These are phyloP conservation scores for Themeda triandra DNA, from an alignment of 176 grass and related monocot genomes.

Conservation along the genomic window DNA sequence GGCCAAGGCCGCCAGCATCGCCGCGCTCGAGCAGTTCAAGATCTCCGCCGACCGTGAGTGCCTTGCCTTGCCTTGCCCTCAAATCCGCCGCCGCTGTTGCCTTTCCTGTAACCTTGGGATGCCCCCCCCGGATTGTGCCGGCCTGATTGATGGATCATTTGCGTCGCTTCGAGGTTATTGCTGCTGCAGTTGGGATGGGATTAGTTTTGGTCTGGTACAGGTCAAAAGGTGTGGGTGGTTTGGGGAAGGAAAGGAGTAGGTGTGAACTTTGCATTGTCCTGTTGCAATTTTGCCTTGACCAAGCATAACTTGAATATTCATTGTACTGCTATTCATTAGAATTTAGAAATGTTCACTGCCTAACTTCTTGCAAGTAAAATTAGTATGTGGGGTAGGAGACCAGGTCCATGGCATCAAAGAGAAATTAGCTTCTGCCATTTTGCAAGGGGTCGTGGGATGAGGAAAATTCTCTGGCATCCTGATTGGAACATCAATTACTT, in stretches of 20 bases:
- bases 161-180: background rate
- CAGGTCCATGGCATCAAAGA: background rate
- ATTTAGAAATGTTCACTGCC: background rate
- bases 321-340: background rate
- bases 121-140: background rate
- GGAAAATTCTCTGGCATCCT: background rate
- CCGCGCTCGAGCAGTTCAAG: constrained; percentile 94
- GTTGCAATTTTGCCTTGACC: background rate
- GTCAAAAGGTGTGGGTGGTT: background rate
- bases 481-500: background rate
- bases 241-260: background rate
- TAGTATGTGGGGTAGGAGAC: background rate
- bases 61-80: background rate
- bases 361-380: background rate
- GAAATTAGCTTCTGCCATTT: background rate
- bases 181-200: background rate
- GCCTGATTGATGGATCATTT: constrained; percentile 3
- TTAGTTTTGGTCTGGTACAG: constrained; percentile 14
- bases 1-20: constrained; percentile 53
- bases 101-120: background rate
- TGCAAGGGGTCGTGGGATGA: background rate
- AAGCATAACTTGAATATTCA: background rate
- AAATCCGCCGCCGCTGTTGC: background rate
- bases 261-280: background rate
- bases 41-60: constrained; percentile 94